Evolutionary conservation across 306 rosid species (phyloP).

Genomic region (Heteromeles arbutifolia): DNA sequence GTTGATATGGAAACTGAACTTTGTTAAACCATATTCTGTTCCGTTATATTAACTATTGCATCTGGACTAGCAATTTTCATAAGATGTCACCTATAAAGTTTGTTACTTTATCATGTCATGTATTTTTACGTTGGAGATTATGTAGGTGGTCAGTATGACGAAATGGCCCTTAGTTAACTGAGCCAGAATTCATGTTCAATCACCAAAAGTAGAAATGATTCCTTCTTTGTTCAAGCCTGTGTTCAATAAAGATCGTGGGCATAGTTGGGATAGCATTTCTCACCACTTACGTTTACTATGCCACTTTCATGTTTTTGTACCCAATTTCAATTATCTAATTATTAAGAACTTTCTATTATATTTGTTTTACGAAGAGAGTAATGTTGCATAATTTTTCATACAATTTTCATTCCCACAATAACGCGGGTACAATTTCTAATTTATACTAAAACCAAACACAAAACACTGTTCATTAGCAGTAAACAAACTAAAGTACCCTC

Average conservation of each 20-base stretch:
- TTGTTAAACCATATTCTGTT: background rate
- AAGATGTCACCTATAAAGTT: background rate
- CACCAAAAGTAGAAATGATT: conserved; percentile 70
- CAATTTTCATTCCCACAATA: too few relatives aligned
- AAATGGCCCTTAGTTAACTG: conserved; percentile 78
- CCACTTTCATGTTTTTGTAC: background rate
- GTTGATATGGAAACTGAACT: background rate
- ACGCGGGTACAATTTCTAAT: too few relatives aligned
- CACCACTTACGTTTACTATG: background rate
- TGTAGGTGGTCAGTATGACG: conserved; percentile 72
- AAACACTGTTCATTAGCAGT: too few relatives aligned
- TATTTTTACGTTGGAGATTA: background rate
- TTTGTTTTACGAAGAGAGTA: too few relatives aligned
- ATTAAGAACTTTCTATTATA: background rate
- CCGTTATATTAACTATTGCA: background rate
- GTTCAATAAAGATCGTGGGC: conserved; percentile 47
- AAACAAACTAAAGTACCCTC: too few relatives aligned
- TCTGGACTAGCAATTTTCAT: too few relatives aligned
- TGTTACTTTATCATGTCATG: background rate
- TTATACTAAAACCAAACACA: too few relatives aligned
- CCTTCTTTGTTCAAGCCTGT: conserved; percentile 59
- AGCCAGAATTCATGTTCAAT: conserved; percentile 72
- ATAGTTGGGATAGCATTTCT: conserved; percentile 38
- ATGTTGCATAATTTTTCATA: too few relatives aligned
- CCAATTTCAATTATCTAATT: too few relatives aligned